Percentiles rank a stretch among this genome's conserved stretches.
phyloP scores from a whole-genome alignment of 768 basidiomycete genomes.

The Pholiota molesta region DNA sequence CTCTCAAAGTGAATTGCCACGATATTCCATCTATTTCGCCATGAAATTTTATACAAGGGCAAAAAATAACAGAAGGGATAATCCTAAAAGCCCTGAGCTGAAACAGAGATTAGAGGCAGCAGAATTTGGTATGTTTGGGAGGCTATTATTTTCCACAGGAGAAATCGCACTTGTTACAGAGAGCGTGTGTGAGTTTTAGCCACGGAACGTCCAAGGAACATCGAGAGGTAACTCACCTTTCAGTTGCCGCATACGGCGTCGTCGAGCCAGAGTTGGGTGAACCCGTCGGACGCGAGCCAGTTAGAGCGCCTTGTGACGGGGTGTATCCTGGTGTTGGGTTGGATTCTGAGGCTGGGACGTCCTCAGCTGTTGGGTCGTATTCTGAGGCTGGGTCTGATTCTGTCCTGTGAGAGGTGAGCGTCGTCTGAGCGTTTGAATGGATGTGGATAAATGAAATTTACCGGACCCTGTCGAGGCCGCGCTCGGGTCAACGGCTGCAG shows the following conservation, averaged over 20 bases:
- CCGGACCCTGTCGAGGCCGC: background rate
- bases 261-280: no score
- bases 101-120: background rate
- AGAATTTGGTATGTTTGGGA: background rate
- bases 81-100: background rate
- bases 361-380: background rate
- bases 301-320: background rate
- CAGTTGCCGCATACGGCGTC: background rate
- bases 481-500: background rate
- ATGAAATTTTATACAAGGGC: background rate
- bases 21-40: background rate
- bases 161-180: background rate
- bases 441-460: background rate
- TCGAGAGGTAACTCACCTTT: background rate
- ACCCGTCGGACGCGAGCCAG: background rate
- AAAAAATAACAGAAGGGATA: background rate
- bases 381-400: background rate
- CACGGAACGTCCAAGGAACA: no score
- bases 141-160: background rate
- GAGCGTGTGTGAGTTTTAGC: background rate
- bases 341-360: background rate
- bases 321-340: background rate
- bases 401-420: background rate
- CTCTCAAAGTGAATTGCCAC: background rate
- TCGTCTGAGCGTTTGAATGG: background rate